Evolutionary conservation across 331 rosid species (phyloP), one percentile per base, ranked within the genome.

Genomic region (Cucumis variabilis): DNA sequence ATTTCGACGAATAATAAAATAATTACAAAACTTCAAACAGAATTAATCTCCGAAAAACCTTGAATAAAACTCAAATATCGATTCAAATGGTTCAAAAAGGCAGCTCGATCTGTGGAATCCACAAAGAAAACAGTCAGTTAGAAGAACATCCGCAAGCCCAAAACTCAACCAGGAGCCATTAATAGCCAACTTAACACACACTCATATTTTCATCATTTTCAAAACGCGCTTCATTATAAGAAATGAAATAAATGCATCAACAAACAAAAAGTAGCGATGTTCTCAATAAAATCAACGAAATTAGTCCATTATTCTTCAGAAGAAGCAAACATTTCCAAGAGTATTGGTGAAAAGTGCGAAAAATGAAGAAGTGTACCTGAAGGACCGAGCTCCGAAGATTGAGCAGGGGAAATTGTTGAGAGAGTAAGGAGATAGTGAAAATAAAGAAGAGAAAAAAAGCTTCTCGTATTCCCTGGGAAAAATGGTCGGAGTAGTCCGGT

Each of bases 91-190:
- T 77, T 77, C 93, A 79, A 68, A 37, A 84, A 87, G 28, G 85
- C 84, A 62, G 84, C 87, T 90, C 70, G 89, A 91, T 89, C 94
- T 90, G 93, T 91, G 85, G 23, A 82, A 30, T 51, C 62, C 91
- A 88, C 85, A 62, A 79, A 46, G 37, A 51, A 51, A 65, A 63
- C 74, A 37, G 60, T 83, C 41, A 83, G 55, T 83, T 14, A 4
- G n/a, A 37, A 23, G 15, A 33, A 82, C 11, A 1, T 37, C 55
- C 30, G 23, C 28, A 82, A 82, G 14, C 50, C 21, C 25, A 60
- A 82, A 82, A 63, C 70, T 41, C 41, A n/a, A 82, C 58, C 85
- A 65, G n/a, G 13, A 30, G 33, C 16, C 41, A 83, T 63, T 13
- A 23, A 33, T n/a, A 65, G 53, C 30, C n/a, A 23, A 41, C 16